Percentiles rank a stretch among this genome's conserved stretches.
Conservation (phyloP, 1,284 basidiomycete species). For the Athelia psychrophila region DNA sequence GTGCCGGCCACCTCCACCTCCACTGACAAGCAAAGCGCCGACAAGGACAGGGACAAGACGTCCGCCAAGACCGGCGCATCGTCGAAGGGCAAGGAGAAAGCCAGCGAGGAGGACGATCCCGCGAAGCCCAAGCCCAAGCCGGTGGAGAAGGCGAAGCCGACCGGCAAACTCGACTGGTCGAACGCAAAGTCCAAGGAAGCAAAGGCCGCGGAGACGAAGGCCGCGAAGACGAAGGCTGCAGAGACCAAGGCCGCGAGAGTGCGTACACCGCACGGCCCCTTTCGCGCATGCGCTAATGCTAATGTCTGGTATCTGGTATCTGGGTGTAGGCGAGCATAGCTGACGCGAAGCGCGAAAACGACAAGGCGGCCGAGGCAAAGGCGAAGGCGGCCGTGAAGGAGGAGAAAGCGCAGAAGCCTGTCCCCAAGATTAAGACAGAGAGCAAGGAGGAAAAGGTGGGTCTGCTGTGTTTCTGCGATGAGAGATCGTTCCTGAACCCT, state of each 20-base stretch:
- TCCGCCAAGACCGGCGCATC: neutral
- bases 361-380: slow-evolving; percentile 9
- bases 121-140: slow-evolving; percentile 15
- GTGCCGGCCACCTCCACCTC: slow-evolving; percentile 16
- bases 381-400: slow-evolving; percentile 10
- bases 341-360: no score
- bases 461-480: neutral
- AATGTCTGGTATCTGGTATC: no score
- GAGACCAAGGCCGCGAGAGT: slow-evolving; percentile 6
- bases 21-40: no score
- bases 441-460: slow-evolving; percentile 12
- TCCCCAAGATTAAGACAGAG: slow-evolving; percentile 21
- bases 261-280: slow-evolving; percentile 10
- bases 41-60: neutral
- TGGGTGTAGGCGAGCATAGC: no score
- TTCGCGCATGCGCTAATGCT: slow-evolving; percentile 1
- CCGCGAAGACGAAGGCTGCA: slow-evolving; percentile 9
- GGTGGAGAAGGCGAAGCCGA: slow-evolving; percentile 38
- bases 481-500: no score
- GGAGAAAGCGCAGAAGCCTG: slow-evolving; percentile 13
- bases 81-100: slow-evolving; percentile 13
- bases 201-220: slow-evolving; percentile 5
- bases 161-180: slow-evolving; percentile 62
- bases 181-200: slow-evolving; percentile 51
- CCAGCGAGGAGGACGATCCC: slow-evolving; percentile 18